Percentiles rank a stretch among this genome's conserved stretches.
Evolutionary conservation across 306 rosid genomes (phyloP).

Genomic region (Arachis hypogaea): DNA sequence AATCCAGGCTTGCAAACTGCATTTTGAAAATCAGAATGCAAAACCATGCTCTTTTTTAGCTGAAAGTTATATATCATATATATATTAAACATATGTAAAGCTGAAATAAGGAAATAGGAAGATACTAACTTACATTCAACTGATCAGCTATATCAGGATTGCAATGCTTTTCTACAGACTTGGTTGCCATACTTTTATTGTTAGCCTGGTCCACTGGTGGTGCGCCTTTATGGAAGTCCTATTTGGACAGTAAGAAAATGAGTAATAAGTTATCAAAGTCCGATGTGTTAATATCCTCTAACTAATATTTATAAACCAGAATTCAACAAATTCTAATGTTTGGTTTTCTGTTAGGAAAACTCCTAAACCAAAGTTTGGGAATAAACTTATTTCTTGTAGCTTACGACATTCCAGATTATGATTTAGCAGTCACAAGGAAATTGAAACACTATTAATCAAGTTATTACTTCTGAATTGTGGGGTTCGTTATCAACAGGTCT

Average conservation of each 20-base stretch:
- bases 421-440: no score
- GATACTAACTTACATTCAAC: conserved; percentile 61
- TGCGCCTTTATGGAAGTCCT: conserved; percentile 43
- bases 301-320: conserved; percentile 41
- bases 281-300: conserved; percentile 21
- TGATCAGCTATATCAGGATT: conserved; percentile 40
- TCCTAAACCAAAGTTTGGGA: no score
- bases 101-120: conserved; percentile 33
- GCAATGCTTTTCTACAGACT: conserved; percentile 31
- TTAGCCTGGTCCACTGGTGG: conserved; percentile 39
- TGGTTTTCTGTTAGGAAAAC: no score
- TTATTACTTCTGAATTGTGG: conserved; percentile 52
- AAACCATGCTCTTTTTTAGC: conserved; percentile 35
- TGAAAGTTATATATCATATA: conserved; percentile 18
- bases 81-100: conserved; percentile 35
- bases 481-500: conserved; percentile 41
- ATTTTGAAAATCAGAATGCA: conserved; percentile 40
- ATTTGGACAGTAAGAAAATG: conserved; percentile 41
- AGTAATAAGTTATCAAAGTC: conserved; percentile 28
- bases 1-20: conserved; percentile 61
- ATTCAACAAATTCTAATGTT: conserved; percentile 16
- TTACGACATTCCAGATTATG: no score
- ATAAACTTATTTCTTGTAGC: no score
- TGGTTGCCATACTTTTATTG: conserved; percentile 23
- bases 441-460: background rate